Percentiles rank a stretch among this genome's conserved stretches.
Conservation (phyloP, 257 asterid genomes). For the Nicotiana noctiflora region DNA sequence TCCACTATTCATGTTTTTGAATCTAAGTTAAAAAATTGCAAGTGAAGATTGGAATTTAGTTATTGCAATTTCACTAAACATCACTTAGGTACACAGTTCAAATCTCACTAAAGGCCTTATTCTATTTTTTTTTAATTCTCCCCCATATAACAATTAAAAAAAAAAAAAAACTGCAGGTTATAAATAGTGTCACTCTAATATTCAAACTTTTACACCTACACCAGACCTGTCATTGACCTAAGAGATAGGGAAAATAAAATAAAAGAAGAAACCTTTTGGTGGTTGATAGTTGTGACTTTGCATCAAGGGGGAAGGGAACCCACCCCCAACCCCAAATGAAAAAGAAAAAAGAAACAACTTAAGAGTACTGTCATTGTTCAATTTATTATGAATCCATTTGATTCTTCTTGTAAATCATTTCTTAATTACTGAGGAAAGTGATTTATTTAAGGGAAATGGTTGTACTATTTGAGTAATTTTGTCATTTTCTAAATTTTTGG, state of each 20-base stretch:
- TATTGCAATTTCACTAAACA: background rate
- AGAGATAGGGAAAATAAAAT: background rate
- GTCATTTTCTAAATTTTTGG: no score
- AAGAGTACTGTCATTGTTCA: background rate
- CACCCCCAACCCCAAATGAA: background rate
- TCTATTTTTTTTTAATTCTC: background rate
- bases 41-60: background rate
- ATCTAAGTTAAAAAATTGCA: background rate
- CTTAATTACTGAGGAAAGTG: background rate
- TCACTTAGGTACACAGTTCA: background rate
- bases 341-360: background rate
- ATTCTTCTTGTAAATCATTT: background rate
- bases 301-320: background rate
- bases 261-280: background rate
- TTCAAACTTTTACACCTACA: background rate
- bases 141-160: background rate
- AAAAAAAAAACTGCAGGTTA: background rate
- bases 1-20: no score
- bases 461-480: no score
- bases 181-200: background rate
- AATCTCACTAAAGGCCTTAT: background rate
- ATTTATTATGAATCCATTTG: no score
- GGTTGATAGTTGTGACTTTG: slow-evolving; percentile 2
- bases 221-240: background rate
- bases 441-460: background rate